Evolutionary conservation across 2,329 filamentous ascomycete genomes (phyloP), one percentile per base, ranked within the genome.

Genomic region (Trichoderma gracile): DNA sequence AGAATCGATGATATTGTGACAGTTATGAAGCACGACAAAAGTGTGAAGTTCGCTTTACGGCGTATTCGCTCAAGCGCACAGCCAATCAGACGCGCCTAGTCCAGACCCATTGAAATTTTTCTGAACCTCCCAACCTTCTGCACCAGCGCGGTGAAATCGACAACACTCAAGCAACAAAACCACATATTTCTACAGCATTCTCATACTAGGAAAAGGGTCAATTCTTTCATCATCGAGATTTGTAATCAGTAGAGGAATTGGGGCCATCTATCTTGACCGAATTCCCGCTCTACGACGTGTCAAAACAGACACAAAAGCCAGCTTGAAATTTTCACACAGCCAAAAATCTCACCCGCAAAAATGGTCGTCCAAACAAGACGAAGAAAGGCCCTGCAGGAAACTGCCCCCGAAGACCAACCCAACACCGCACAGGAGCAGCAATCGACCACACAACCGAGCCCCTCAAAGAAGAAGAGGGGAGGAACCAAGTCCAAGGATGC

Each of bases 351-450:
- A 55, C 57, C 64, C 21, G 40, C 49, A 68, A 10, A 38, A 54
- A 68, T 69, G 68, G 67, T 64, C 43, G 50, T 49, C 42, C 67
- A 52, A 54, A 70, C 64, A 58, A 73, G 72, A 6, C 76, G 74
- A 67, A 73, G 72, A 68, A 76, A 72, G 68, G 69, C 71, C 27
- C 61, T 67, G 10, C 67, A 72, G 53, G 71, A 65, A 15, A 56
- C 64, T 3, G 49, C 66, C 21, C 65, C 63, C 7, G 66, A 71
- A 23, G 6, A 61, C 10, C 5, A 21, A 17, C 12, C 54, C 9
- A 15, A 61, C 9, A 45, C 52, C 5, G 65, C 67, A 3, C 56
- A 38, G 30, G 27, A 66, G 57, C 40, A 66, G 57, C 40, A 65
- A 1, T 59, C 66, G 23, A 56, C 67, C 45, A 65, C 70, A 6